Conservation (phyloP, 352 stramenopile species). For the Globisporangium paddicum region DNA sequence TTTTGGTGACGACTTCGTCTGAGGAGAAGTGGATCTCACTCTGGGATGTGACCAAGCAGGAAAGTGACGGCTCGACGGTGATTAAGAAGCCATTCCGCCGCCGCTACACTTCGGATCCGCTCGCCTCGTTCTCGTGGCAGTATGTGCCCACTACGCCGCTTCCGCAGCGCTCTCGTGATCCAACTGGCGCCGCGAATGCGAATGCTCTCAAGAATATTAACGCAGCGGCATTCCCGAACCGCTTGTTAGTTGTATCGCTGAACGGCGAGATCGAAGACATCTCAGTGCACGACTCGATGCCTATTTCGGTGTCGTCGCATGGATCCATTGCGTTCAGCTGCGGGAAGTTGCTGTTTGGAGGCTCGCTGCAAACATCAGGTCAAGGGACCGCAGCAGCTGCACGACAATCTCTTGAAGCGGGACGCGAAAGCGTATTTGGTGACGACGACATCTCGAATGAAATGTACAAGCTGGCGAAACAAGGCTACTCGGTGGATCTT, state of each 20-base stretch:
- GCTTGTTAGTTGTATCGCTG: constrained; percentile 65
- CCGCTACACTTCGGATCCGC: constrained; percentile 71
- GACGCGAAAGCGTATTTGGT: constrained; percentile 12
- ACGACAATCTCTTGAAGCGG: constrained; percentile 31
- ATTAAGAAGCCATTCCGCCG: constrained; percentile 74
- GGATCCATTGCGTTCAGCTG: constrained; percentile 74
- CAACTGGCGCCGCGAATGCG: constrained; percentile 14
- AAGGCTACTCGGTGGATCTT: constrained; percentile 72
- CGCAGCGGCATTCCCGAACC: constrained; percentile 72
- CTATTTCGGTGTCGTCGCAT: constrained; percentile 67
- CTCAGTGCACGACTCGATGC: constrained; percentile 85
- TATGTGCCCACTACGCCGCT: constrained; percentile 23
- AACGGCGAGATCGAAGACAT: constrained; percentile 82
- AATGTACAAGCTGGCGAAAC: constrained; percentile 74
- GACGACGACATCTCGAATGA: constrained; percentile 71
- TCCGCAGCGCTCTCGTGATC: neutral
- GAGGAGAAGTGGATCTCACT: constrained; percentile 84
- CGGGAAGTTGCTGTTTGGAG: constrained; percentile 63
- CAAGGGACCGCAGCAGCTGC: constrained; percentile 35
- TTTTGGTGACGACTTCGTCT: constrained; percentile 67
- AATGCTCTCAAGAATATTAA: constrained; percentile 32
- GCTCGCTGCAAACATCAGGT: constrained; percentile 21
- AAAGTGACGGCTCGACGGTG: constrained; percentile 29
- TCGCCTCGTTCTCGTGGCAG: constrained; percentile 83
- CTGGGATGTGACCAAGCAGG: constrained; percentile 73